Evolutionary conservation across 2,329 filamentous ascomycete species (phyloP).

Genomic region (Curvularia sp.): DNA sequence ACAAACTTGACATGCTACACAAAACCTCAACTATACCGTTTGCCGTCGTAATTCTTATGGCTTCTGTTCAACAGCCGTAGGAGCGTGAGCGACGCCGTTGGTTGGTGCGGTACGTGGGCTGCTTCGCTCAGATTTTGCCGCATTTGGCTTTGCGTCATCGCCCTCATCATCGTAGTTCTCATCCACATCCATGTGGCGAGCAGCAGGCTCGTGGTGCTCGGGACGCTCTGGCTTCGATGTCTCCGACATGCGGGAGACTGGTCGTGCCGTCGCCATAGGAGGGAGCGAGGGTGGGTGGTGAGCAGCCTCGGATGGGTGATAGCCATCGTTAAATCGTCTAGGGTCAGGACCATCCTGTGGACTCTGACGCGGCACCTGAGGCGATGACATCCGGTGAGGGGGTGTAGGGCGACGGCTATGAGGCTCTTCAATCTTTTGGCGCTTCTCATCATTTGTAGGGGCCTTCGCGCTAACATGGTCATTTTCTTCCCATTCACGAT

Average conservation of each 20-base stretch:
- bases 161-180: slow-evolving; percentile 97
- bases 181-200: slow-evolving; percentile 94
- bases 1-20: background rate
- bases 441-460: slow-evolving; percentile 80
- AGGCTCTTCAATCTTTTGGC: slow-evolving; percentile 85
- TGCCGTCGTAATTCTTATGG: slow-evolving; percentile 23
- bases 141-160: slow-evolving; percentile 74
- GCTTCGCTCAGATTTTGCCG: slow-evolving; percentile 54
- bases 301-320: slow-evolving; percentile 91
- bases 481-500: slow-evolving; percentile 93
- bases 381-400: slow-evolving; percentile 56
- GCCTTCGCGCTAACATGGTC: slow-evolving; percentile 76
- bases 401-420: slow-evolving; percentile 71
- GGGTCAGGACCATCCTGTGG: slow-evolving; percentile 67
- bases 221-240: slow-evolving; percentile 51
- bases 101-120: slow-evolving; percentile 51
- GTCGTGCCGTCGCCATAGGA: slow-evolving; percentile 55
- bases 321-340: slow-evolving; percentile 76
- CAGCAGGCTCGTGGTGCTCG: slow-evolving; percentile 76
- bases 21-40: background rate
- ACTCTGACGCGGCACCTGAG: slow-evolving; percentile 75
- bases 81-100: slow-evolving; percentile 45
- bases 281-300: slow-evolving; percentile 77
- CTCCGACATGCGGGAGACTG: slow-evolving; percentile 62
- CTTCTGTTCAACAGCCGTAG: slow-evolving; percentile 49